Evolutionary conservation across 768 basidiomycete species (phyloP), one percentile per base, ranked within the genome.

Genomic region (Trametes coccinea): DNA sequence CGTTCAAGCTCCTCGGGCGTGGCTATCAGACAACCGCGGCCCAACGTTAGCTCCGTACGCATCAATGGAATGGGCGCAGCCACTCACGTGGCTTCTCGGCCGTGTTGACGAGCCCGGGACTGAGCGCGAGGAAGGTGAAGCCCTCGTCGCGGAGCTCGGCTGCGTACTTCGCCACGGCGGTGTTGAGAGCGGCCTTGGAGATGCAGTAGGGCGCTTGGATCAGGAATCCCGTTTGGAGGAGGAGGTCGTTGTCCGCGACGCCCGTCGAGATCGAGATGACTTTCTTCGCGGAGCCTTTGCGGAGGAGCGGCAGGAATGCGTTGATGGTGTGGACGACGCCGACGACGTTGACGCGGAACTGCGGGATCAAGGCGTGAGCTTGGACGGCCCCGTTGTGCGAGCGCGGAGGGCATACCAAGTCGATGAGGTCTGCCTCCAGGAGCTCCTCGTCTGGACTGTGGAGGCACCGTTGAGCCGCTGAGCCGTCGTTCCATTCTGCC

Each of bases 61-160:
- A 17, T n/a, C 6, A 14, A 2, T 1, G 30, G 30, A 14, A 5
- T 11, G 30, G 22, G 22, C 22, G 22, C 22, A 11, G 5, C 3
- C 8, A 59, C 65, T 59, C 51, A 68, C 65, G 60, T 1, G 62
- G 55, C 14, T 45, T 60, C 56, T 57, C 46, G 11, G 65, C 44
- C n/a, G 75, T 76, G 56, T 77, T 65, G 6, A 78, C 77, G 6
- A 76, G 14, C 4, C 77, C 78, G 3, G 78, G 78, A 55, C 73
- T 74, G 54, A 79, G 56, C 4, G 74, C 66, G 14, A 79, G 67
- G 71, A 78, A 75, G 2, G 71, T 48, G 60, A 77, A 69, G 16
- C 76, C 77, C 50, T 78, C 75, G 4, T 61, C 50, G 29, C 47
- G 54, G 41, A 55, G 49, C 61, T 47, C 55, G 17, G 43, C 48